A percentile compares a stretch with the other conserved stretches of the same genome.
Conservation (phyloP, 768 basidiomycete genomes). For the Sistotremastrum suecicum region DNA sequence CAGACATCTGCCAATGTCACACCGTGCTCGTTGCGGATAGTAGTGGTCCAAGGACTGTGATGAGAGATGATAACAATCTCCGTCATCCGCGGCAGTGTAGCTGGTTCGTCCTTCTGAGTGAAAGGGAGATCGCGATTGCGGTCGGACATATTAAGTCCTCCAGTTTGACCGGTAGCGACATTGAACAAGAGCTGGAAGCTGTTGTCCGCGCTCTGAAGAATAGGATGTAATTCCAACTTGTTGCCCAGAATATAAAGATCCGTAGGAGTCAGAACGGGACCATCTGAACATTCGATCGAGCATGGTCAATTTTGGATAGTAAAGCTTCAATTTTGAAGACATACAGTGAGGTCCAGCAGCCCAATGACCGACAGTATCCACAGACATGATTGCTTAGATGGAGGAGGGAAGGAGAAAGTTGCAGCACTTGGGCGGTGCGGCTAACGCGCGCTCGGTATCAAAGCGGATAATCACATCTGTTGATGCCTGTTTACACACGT, state of each 20-base stretch:
- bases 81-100: slow-evolving; percentile 2
- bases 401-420: too few relatives aligned
- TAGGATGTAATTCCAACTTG: slow-evolving; percentile 59
- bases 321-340: too few relatives aligned
- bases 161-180: slow-evolving; percentile 46
- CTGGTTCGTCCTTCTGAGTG: slow-evolving; percentile 3
- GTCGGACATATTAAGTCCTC: slow-evolving; percentile 45
- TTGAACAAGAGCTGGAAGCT: slow-evolving; percentile 60
- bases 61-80: slow-evolving; percentile 15
- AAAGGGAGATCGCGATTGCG: slow-evolving; percentile 35
- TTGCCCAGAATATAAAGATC: slow-evolving; percentile 68
- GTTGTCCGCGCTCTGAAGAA: slow-evolving; percentile 36
- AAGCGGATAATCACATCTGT: too few relatives aligned
- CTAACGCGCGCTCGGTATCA: too few relatives aligned
- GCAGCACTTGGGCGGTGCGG: too few relatives aligned
- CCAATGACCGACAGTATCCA: too few relatives aligned
- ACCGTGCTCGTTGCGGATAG: slow-evolving; percentile 53
- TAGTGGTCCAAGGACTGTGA: slow-evolving; percentile 67
- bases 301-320: too few relatives aligned
- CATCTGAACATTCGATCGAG: slow-evolving; percentile 31
- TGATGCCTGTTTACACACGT: too few relatives aligned
- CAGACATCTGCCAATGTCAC: slow-evolving; percentile 72
- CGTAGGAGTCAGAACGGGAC: slow-evolving; percentile 65
- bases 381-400: too few relatives aligned
- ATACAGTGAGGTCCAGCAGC: too few relatives aligned